A percentile compares a stretch with the other conserved stretches of the same genome.
Conservation (phyloP, 2,329 filamentous ascomycete species). For the Harringtonia lauricola region DNA sequence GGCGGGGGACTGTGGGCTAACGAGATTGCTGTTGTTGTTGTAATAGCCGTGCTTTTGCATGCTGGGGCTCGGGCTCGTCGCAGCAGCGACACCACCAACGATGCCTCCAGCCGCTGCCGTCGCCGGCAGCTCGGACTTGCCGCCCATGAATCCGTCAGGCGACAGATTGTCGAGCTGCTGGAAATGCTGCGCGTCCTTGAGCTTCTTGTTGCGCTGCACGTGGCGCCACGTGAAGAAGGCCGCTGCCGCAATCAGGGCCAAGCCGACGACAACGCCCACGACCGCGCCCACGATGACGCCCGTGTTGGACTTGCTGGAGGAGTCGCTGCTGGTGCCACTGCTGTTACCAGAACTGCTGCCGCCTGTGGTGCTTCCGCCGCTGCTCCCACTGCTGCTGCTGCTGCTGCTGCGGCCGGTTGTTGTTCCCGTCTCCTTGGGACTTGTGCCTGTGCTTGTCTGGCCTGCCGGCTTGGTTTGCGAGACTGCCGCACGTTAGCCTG, state of each 20-base stretch:
- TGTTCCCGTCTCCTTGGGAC: conserved; percentile 1
- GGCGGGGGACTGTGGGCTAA: background rate
- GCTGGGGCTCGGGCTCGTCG: conserved; percentile 19
- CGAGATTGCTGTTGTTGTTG: no score
- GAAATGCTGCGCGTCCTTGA: conserved; percentile 3
- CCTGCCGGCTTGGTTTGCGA: conserved; percentile 6
- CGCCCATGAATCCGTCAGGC: conserved; percentile 12
- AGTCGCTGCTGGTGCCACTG: conserved; percentile 1
- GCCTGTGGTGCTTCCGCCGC: conserved; percentile 5
- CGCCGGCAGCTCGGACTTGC: conserved; percentile 22
- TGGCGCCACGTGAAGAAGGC: conserved; percentile 24
- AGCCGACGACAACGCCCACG: conserved; percentile 20
- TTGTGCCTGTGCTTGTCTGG: conserved; percentile 2
- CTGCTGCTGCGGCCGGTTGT: background rate
- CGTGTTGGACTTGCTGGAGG: conserved; percentile 14
- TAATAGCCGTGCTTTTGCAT: conserved; percentile 12
- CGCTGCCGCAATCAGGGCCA: conserved; percentile 20
- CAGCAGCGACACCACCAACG: conserved; percentile 12
- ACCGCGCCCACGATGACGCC: conserved; percentile 24
- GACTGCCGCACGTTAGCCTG: no score
- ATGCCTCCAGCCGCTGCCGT: conserved; percentile 7
- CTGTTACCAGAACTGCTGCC: no score
- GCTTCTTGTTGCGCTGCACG: conserved; percentile 15
- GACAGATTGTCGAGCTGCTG: conserved; percentile 8
- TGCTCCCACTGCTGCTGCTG: conserved; percentile 3